Evolutionary conservation across 106 monocot species (phyloP).

Genomic region (Dioscorea dumetorum): DNA sequence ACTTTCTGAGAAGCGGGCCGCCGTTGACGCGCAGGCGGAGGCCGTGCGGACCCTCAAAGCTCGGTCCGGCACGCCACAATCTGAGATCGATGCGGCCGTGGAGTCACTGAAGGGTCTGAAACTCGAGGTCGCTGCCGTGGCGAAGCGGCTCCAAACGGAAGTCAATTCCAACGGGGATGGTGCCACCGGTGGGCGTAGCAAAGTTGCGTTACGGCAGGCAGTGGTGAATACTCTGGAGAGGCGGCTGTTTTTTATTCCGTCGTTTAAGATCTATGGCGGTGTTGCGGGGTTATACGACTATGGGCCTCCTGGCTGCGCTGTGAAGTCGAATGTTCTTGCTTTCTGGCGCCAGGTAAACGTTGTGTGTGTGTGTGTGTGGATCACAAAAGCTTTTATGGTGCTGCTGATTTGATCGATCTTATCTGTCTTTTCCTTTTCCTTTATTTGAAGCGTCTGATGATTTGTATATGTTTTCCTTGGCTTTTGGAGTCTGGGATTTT

Average conservation of each 20-base stretch:
- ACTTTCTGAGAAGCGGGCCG: slow-evolving; percentile 42
- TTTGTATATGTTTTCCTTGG: background rate
- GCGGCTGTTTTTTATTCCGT: slow-evolving; percentile 80
- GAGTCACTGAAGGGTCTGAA: slow-evolving; percentile 60
- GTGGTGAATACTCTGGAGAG: slow-evolving; percentile 82
- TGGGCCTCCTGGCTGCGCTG: slow-evolving; percentile 84
- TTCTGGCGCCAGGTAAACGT: slow-evolving; percentile 84
- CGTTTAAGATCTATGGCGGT: slow-evolving; percentile 96
- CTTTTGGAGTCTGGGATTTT: too few relatives aligned
- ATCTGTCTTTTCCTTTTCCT: too few relatives aligned
- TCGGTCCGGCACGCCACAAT: slow-evolving; percentile 1
- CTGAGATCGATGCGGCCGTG: slow-evolving; percentile 62
- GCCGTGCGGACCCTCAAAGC: slow-evolving; percentile 54
- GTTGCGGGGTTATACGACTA: slow-evolving; percentile 91
- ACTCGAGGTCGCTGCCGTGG: slow-evolving; percentile 39
- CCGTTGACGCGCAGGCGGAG: slow-evolving; percentile 53
- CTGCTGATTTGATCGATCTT: too few relatives aligned
- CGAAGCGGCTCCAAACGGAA: slow-evolving; percentile 50
- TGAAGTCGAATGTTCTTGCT: slow-evolving; percentile 82
- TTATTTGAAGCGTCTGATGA: background rate
- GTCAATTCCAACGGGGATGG: slow-evolving; percentile 8
- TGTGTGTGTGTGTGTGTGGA: too few relatives aligned
- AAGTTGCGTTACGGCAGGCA: slow-evolving; percentile 53
- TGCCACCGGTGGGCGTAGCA: slow-evolving; percentile 10
- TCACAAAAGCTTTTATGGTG: too few relatives aligned